Conservation (phyloP, 306 rosid genomes). For the Begonia fuchsioides region DNA sequence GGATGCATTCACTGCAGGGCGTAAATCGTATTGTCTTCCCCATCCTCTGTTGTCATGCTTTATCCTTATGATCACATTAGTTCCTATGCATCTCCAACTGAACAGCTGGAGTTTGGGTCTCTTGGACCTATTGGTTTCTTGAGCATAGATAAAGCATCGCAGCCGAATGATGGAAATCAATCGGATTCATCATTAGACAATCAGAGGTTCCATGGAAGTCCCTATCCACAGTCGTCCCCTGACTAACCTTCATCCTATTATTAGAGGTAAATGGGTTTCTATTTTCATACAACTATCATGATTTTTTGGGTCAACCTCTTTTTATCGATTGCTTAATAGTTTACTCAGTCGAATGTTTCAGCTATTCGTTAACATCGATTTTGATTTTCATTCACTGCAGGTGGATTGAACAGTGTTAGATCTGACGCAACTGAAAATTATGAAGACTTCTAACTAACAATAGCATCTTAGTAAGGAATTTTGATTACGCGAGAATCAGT, state of each 20-base stretch:
- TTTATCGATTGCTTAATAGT: too few species aligned
- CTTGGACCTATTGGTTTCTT: conserved; percentile 72
- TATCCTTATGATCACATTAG: conserved; percentile 66
- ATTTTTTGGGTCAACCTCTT: too few species aligned
- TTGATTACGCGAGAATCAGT: conserved; percentile 17
- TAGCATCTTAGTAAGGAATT: too few species aligned
- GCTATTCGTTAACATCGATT: too few species aligned
- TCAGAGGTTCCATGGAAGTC: conserved; percentile 56
- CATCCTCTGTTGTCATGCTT: conserved; percentile 75
- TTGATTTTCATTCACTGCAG: conserved; percentile 15
- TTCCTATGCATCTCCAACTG: conserved; percentile 39
- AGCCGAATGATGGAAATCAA: conserved; percentile 42
- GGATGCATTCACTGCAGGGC: conserved; percentile 61
- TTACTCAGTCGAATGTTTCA: too few species aligned
- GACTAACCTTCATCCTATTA: conserved; percentile 77
- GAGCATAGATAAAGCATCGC: conserved; percentile 40
- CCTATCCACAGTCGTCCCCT: conserved; percentile 55
- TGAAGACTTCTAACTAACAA: conserved; percentile 21
- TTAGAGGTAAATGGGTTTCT: conserved; percentile 36
- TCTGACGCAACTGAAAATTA: conserved; percentile 20
- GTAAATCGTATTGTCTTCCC: conserved; percentile 44
- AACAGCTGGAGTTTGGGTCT: conserved; percentile 86
- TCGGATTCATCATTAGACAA: conserved; percentile 53
- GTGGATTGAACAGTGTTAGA: conserved; percentile 33
- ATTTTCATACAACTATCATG: background rate